Base-by-base conservation (phyloP, 2,329 filamentous ascomycete genomes). In the Falciphora oryzae region DNA sequence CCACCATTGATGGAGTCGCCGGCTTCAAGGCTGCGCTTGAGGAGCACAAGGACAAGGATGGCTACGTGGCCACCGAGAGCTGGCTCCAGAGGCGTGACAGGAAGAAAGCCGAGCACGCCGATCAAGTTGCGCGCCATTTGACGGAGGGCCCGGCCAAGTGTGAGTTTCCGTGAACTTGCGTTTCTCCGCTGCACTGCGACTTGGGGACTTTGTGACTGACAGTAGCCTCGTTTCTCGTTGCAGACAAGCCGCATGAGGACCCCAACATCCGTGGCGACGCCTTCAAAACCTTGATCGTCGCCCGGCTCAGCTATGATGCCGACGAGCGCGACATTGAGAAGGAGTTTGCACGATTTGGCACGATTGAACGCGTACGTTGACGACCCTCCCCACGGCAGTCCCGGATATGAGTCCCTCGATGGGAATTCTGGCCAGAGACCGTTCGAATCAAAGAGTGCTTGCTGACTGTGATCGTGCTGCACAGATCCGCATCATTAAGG, bases 251-350 rank as follows among this genome's bases (percentile, higher is more conserved):
- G 8, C 80, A 82, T 29, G 88, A 95, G 53, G 95, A 99, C 73
- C 85, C 90, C 16, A 95, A 97, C 71, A 89, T 97, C 69, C 87
- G 93, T 68, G 94, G 95, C 65, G 93, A 98, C 79, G 90, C 94
- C 1, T 97, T 95, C 82, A 96, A 92, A 79, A 99, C 95, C 18
- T 82, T 99, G 62, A 96, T 99, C 72, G 91, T 98, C 64, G 90
- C 92, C 63, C 89, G 95, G 64, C 83, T 99, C 61, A 93, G 90
- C 73, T 99, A 97, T 74, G 91, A 95, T 66, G 89, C 90, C 60
- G 93, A 91, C 68, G 91, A 94, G 72, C 87, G 93, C 71, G 95
- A 99, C 73, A 82, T 99, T 57, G 93, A 97, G 79, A 86, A 91
- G 71, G 94, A 97, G 75, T 99, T 99, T 77, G 90, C 91, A 29